Evolutionary conservation across 1,284 basidiomycete species (phyloP).

Genomic region (Porodaedalea pini): DNA sequence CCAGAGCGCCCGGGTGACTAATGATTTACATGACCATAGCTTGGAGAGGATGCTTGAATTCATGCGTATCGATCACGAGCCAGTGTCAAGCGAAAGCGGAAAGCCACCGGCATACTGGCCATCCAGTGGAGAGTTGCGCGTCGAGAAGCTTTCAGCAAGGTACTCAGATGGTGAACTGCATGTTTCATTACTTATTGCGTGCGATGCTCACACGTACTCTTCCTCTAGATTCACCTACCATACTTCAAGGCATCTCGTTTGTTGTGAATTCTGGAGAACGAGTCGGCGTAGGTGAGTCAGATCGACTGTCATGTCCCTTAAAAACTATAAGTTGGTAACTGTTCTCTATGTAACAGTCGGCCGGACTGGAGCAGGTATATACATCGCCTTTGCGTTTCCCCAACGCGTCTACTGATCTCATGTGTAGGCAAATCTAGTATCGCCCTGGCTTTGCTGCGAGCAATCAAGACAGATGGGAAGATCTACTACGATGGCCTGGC

Average conservation of each 20-base stretch:
- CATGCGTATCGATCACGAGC: constrained; percentile 41
- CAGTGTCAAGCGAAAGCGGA: constrained; percentile 24
- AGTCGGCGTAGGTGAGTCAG: constrained; percentile 37
- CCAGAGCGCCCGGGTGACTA: no score
- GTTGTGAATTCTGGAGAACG: constrained; percentile 39
- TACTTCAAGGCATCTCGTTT: constrained; percentile 38
- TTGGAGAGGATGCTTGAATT: constrained; percentile 44
- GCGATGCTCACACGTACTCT: no score
- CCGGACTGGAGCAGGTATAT: constrained; percentile 38
- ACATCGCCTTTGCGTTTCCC: constrained; percentile 23
- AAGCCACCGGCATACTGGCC: constrained; percentile 41
- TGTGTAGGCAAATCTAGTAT: constrained; percentile 35
- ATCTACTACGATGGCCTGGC: constrained; percentile 36
- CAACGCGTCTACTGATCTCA: constrained; percentile 29
- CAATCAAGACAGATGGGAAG: constrained; percentile 41
- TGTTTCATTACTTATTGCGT: no score
- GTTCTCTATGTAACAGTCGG: constrained; percentile 35
- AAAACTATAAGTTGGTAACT: not conserved
- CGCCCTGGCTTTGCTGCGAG: constrained; percentile 39
- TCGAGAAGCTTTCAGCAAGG: constrained; percentile 30
- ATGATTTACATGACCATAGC: no score
- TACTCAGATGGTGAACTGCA: constrained; percentile 22
- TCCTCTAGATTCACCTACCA: constrained; percentile 32
- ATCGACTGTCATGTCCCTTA: not conserved
- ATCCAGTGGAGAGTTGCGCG: constrained; percentile 36